These are phyloP conservation scores for Pleurotus ostreatus DNA, from an alignment of 768 basidiomycete genomes.

Conservation along the genomic window DNA sequence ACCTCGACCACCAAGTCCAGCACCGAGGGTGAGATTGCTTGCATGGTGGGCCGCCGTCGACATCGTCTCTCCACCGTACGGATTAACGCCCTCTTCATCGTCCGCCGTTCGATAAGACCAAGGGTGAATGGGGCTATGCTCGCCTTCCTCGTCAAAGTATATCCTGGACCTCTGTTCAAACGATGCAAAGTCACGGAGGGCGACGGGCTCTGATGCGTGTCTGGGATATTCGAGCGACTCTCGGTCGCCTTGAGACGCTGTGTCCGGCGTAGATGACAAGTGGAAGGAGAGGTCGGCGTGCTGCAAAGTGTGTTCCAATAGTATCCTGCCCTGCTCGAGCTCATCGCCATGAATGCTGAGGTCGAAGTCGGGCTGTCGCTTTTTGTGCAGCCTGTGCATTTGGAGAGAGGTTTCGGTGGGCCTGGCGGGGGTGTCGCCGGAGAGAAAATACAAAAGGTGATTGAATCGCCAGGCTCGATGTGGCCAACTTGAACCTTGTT, in stretches of 20 bases:
- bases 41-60: conserved; percentile 91
- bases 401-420: not conserved
- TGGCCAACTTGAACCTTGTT: not conserved
- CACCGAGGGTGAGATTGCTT: conserved; percentile 79
- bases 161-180: conserved; percentile 57
- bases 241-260: conserved; percentile 32
- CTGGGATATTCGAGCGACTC: conserved; percentile 68
- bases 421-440: conserved; percentile 2
- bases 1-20: conserved; percentile 63
- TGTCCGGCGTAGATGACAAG: conserved; percentile 49
- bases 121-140: conserved; percentile 34
- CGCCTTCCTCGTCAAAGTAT: conserved; percentile 50
- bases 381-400: conserved; percentile 1
- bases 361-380: conserved; percentile 21
- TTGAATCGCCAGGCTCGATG: not conserved
- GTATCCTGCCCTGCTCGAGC: conserved; percentile 71
- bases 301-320: conserved; percentile 76
- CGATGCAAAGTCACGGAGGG: conserved; percentile 56
- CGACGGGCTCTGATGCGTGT: conserved; percentile 56
- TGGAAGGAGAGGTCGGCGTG: conserved; percentile 70
- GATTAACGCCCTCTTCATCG: conserved; percentile 65
- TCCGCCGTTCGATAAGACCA: conserved; percentile 56
- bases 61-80: conserved; percentile 65
- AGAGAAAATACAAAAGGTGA: not conserved
- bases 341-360: conserved; percentile 66